Evolutionary conservation across 2,329 filamentous ascomycete genomes (phyloP).

Genomic region (Colletotrichum ledebouriae): DNA sequence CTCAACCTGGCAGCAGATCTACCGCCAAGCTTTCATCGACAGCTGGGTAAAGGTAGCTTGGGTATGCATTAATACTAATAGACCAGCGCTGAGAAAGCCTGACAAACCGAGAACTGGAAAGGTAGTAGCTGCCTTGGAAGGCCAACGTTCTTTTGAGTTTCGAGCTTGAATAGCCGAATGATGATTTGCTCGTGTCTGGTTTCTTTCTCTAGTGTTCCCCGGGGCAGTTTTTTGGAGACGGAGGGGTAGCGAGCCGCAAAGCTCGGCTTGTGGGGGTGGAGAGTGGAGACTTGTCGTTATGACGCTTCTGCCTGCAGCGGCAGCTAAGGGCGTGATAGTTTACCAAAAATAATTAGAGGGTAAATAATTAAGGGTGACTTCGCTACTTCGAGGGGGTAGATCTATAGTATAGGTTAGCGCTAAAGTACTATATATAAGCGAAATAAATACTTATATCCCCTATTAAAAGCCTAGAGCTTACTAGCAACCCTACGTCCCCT

Average conservation of each 20-base stretch:
- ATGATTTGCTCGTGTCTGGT: constrained; percentile 8
- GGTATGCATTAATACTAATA: not conserved
- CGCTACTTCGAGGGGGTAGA: too few species aligned
- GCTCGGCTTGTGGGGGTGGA: constrained; percentile 37
- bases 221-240: not conserved
- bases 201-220: constrained; percentile 1
- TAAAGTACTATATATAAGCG: too few species aligned
- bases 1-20: not conserved
- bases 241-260: constrained; percentile 10
- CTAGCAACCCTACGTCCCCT: too few species aligned
- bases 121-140: not conserved
- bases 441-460: too few species aligned
- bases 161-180: not conserved
- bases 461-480: too few species aligned
- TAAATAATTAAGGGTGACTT: too few species aligned
- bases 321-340: too few species aligned
- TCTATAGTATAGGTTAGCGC: too few species aligned
- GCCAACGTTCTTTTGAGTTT: not conserved
- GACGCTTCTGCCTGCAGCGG: constrained; percentile 1
- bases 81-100: not conserved
- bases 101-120: not conserved
- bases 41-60: not conserved
- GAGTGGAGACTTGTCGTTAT: not conserved
- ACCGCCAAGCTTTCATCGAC: not conserved
- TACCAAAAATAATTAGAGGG: too few species aligned